Conservation (phyloP, 1,284 basidiomycete genomes). For the Tetrapyrgos nigripes region DNA sequence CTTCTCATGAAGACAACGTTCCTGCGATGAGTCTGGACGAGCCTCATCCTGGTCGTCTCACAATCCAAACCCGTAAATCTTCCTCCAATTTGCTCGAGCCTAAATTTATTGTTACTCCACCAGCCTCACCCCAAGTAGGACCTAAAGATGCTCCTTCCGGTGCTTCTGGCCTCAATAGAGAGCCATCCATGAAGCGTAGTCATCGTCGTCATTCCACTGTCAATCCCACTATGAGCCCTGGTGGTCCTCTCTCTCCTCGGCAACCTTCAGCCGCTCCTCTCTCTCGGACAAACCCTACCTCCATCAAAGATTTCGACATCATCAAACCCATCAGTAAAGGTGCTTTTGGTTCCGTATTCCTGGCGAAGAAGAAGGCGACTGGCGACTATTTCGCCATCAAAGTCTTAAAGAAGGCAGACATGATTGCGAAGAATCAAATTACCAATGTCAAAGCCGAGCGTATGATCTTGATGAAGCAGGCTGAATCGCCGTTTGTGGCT, state of each 20-base stretch:
- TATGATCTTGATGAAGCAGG: conserved; percentile 99
- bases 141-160: conserved; percentile 56
- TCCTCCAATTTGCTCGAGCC: conserved; percentile 71
- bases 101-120: conserved; percentile 72
- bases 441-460: conserved; percentile 99
- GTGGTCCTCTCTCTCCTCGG: conserved; percentile 86
- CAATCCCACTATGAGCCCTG: conserved; percentile 66
- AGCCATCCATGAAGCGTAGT: conserved; percentile 53
- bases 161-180: conserved; percentile 44
- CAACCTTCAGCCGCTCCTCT: conserved; percentile 81
- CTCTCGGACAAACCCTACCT: conserved; percentile 84
- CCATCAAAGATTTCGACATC: conserved; percentile 99
- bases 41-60: conserved; percentile 29
- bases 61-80: conserved; percentile 66
- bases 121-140: conserved; percentile 72
- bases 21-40: conserved; percentile 72
- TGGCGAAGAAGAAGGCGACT: conserved; percentile 97
- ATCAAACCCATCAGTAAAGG: conserved; percentile 99
- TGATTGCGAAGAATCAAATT: conserved; percentile 99
- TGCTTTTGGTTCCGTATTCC: conserved; percentile 97
- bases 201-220: conserved; percentile 78
- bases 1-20: conserved; percentile 58
- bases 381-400: conserved; percentile 99
- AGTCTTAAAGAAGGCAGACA: conserved; percentile 98
- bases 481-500: conserved; percentile 98